A percentile compares a stretch with the other conserved stretches of the same genome.
phyloP scores from a whole-genome alignment of 768 basidiomycete genomes.

The Dioszegia crocea region DNA sequence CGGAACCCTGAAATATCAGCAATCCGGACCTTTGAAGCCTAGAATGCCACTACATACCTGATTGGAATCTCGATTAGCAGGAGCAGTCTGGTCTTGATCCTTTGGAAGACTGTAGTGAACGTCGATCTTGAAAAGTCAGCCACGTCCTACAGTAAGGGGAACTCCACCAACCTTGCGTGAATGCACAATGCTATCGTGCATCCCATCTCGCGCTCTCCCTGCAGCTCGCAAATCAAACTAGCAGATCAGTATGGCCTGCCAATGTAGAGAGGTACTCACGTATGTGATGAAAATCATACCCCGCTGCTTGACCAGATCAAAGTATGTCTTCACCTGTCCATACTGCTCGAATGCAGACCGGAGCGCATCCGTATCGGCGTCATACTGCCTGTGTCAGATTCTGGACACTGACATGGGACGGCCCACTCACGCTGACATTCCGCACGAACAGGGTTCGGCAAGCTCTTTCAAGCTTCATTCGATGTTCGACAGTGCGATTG shows the following conservation, averaged over 20 bases:
- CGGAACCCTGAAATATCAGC: slow-evolving; percentile 63
- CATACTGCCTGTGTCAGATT: slow-evolving; percentile 44
- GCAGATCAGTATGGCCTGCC: not conserved
- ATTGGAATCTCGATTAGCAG: slow-evolving; percentile 69
- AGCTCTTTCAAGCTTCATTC: slow-evolving; percentile 82
- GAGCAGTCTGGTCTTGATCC: slow-evolving; percentile 66
- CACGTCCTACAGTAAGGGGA: not conserved
- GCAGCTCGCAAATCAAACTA: slow-evolving; percentile 92
- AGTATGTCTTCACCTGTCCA: slow-evolving; percentile 95
- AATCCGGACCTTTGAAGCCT: no score
- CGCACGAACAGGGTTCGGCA: slow-evolving; percentile 95
- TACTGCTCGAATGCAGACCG: slow-evolving; percentile 82
- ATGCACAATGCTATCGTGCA: slow-evolving; percentile 83
- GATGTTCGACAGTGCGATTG: slow-evolving; percentile 87
- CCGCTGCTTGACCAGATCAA: slow-evolving; percentile 85
- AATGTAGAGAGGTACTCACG: slow-evolving; percentile 61
- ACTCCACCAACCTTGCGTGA: slow-evolving; percentile 84
- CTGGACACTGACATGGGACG: not conserved
- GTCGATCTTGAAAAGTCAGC: slow-evolving; percentile 69
- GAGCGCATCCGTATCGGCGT: slow-evolving; percentile 59
- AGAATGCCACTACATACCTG: no score
- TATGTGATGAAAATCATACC: slow-evolving; percentile 99
- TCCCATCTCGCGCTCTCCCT: slow-evolving; percentile 79
- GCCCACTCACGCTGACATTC: slow-evolving; percentile 85
- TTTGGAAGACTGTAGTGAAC: slow-evolving; percentile 95